Percentiles rank a stretch among this genome's conserved stretches.
Evolutionary conservation across 495 filamentous ascomycete genomes (phyloP).

Genomic region (Trichocladium uniseriatum): DNA sequence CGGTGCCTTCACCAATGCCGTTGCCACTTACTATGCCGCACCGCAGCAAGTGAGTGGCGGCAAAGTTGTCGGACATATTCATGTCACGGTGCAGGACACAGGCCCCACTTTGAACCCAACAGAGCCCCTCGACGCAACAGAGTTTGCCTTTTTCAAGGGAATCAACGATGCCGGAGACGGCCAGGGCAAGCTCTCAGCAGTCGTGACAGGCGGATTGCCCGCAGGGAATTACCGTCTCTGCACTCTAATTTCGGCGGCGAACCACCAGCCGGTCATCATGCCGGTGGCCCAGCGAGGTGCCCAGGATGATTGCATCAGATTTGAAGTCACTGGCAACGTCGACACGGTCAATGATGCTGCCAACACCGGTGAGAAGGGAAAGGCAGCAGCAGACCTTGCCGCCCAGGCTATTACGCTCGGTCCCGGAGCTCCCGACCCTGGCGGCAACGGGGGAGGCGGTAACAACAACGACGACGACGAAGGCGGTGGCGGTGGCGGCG

Average conservation of each 20-base stretch:
- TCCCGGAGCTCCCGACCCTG: slow-evolving; percentile 11
- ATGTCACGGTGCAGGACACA: slow-evolving; percentile 50
- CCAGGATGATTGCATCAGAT: slow-evolving; percentile 24
- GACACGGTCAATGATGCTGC: slow-evolving; percentile 13
- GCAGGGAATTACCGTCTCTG: slow-evolving; percentile 24
- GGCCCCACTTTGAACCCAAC: slow-evolving; percentile 30
- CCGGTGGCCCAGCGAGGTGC: slow-evolving; percentile 23
- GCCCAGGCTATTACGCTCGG: slow-evolving; percentile 13
- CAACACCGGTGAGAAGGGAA: slow-evolving; percentile 14
- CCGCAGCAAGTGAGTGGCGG: slow-evolving; percentile 42
- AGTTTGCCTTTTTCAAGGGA: slow-evolving; percentile 22
- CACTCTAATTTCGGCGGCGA: slow-evolving; percentile 17
- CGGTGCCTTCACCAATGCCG: slow-evolving; percentile 48
- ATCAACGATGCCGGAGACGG: slow-evolving; percentile 23
- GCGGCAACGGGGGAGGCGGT: background rate
- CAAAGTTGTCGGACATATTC: slow-evolving; percentile 48
- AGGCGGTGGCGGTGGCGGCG: background rate
- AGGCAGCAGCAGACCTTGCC: slow-evolving; percentile 6
- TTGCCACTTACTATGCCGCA: slow-evolving; percentile 48
- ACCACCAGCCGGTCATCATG: slow-evolving; percentile 27
- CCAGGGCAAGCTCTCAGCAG: slow-evolving; percentile 15
- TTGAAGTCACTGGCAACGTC: slow-evolving; percentile 15
- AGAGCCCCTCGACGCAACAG: slow-evolving; percentile 32
- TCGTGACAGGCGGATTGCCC: slow-evolving; percentile 17
- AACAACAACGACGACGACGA: background rate